Evolutionary conservation across 768 basidiomycete genomes (phyloP), one percentile per base, ranked within the genome.

Genomic region (Amanita rubescens): DNA sequence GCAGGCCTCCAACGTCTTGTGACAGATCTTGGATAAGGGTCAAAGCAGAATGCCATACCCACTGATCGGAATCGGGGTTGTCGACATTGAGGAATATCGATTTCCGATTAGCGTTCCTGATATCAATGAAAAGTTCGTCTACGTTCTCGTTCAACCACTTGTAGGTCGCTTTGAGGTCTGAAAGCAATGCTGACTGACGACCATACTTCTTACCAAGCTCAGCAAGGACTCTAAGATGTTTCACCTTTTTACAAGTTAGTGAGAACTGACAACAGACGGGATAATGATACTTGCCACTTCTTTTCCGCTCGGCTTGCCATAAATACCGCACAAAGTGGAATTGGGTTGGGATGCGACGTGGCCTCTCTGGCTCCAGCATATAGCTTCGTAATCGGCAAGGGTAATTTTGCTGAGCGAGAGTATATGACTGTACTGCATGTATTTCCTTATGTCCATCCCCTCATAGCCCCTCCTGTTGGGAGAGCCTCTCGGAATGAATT

Each of bases 331-430:
- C 19, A 45, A 10, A 68, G 53, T 10, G 68, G 51, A 6, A 77
- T 47, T 33, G 66, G 58, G 34, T 60, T 62, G 17, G 62, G 48
- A 3, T 73, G 73, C 19, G 63, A 58, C 3, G 50, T 43, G 2
- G 52, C 35, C 76, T n/a, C 76, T 62, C 50, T 80, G 78, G 3
- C 75, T 76, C 79, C 79, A 80, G 5, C 72, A 72, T 10, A 80
- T 64, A 0, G 70, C 53, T 57, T 73, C 70, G 46, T 65, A 70
- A 30, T 72, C 64, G 15, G 62, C 44, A 32, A 66, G 68, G 8
- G 78, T 65, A 1, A 77, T 55, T 44, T 77, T 54, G 5, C 41
- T 58, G 0, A 77, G 77, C 1, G 70, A 59, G 2, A 77, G 71
- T 11, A 78, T 53, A 1, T 27, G 34, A 1, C 14, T n/a, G n/a